These are phyloP conservation scores for Trichoderma asperellum DNA, from an alignment of 2,329 filamentous ascomycete species.

Conservation along the genomic window DNA sequence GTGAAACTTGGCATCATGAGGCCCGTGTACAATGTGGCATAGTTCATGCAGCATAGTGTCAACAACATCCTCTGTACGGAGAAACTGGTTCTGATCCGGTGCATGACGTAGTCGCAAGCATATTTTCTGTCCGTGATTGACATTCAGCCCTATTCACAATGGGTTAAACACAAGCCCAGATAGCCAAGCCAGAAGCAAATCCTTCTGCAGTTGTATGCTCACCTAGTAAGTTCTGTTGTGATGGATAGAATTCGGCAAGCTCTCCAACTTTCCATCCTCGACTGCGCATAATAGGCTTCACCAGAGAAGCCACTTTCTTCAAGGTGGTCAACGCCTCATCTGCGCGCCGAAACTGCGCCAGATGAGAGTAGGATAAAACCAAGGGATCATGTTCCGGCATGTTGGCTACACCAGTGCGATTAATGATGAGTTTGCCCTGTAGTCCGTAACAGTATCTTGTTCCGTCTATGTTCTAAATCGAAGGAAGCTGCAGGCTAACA, in stretches of 20 bases:
- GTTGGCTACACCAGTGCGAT: not conserved
- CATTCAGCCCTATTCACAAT: constrained; percentile 65
- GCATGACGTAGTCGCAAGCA: constrained; percentile 80
- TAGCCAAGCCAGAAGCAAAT: not conserved
- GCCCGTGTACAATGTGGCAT: constrained; percentile 82
- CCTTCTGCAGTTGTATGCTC: constrained; percentile 32
- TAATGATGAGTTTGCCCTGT: not conserved
- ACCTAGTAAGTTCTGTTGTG: constrained; percentile 73
- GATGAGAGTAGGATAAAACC: constrained; percentile 54
- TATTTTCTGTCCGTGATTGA: constrained; percentile 76
- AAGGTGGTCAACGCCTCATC: constrained; percentile 63
- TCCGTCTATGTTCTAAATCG: not conserved
- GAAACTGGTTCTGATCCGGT: constrained; percentile 73
- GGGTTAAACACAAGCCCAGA: not conserved
- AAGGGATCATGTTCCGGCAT: constrained; percentile 45
- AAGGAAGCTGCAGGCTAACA: not conserved
- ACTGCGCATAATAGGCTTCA: constrained; percentile 94
- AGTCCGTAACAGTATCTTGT: not conserved
- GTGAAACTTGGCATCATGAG: constrained; percentile 82
- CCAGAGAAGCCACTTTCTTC: constrained; percentile 80
- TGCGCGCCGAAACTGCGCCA: constrained; percentile 52
- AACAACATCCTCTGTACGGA: constrained; percentile 77
- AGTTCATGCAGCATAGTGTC: constrained; percentile 96
- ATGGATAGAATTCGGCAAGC: constrained; percentile 84
- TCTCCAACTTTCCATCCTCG: constrained; percentile 78